Evolutionary conservation across 257 asterid species (phyloP), one percentile per base, ranked within the genome.

Genomic region (Ehretia macrophylla): DNA sequence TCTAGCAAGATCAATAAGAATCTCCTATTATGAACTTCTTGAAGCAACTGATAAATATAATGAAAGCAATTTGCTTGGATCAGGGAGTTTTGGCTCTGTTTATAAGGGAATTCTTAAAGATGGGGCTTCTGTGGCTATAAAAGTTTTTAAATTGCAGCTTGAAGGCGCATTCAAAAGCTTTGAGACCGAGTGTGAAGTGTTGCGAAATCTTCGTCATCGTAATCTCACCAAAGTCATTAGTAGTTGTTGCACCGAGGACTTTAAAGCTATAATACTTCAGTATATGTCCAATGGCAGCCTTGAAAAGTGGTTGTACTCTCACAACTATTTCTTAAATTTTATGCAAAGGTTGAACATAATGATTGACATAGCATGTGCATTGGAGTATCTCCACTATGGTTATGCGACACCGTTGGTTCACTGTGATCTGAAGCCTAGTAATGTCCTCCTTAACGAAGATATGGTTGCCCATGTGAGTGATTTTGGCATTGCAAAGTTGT

Each of bases 11-110:
- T n/a, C 17, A n/a, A 10, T 20, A 52, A 11, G 55, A 55, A 64
- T 64, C 47, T 54, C 62, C 11, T 52, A 54, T 44, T 48, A 55
- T 42, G 61, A 50, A 39, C 61, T 54, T 22, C 56, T 48, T 44
- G 68, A 58, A n/a, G 66, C 20, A 39, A 37, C 61, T 17, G 4
- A 35, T 17, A 19, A 52, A 32, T 52, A 19, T 10, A 16, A 13
- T 16, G 16, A 39, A 35, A 51, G 32, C 4, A 51, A 18, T 51
- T 22, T 51, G 37, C 35, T 51, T 51, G 56, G 32, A 13, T 19
- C 32, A 51, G 35, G 56, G 9, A 51, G 56, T 51, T 51, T 19
- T 51, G 13, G 11, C 32, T 51, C 56, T 10, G 56, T 51, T 51
- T 51, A 51, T 14, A 18, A 10, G 35, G 56, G 12, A 8, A 8